phyloP scores from a whole-genome alignment of 129 eudicot species.

The Kitagawia praeruptora region DNA sequence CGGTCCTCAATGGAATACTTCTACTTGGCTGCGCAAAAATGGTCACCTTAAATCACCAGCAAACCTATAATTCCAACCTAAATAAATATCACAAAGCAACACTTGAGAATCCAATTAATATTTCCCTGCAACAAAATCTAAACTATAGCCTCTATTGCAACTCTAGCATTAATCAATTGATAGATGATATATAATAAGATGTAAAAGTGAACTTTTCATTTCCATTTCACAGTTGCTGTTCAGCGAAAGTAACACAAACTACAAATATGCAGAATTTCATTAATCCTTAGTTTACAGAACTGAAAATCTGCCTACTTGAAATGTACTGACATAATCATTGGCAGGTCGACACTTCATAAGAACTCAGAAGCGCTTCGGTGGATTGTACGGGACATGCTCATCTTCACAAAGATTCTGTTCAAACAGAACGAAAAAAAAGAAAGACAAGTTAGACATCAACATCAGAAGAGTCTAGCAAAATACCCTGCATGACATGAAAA shows the following conservation, averaged over 20 bases:
- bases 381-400: constrained; percentile 46
- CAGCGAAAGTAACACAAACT: not conserved
- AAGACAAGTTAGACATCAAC: not conserved
- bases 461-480: not conserved
- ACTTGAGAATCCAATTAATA: not conserved
- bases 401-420: constrained; percentile 64
- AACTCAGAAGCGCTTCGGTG: constrained; percentile 57
- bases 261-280: not conserved
- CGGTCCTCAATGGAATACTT: not conserved
- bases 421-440: not conserved
- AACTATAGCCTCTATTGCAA: no score
- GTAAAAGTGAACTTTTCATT: not conserved
- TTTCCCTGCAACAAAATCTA: not conserved
- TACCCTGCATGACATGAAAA: not conserved
- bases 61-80: not conserved
- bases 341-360: not conserved
- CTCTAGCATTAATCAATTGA: not conserved
- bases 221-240: not conserved
- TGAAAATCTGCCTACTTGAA: constrained; percentile 4
- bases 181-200: not conserved
- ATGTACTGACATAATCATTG: constrained; percentile 3
- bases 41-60: not conserved
- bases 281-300: not conserved
- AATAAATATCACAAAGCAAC: no score
- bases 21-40: not conserved